Evolutionary conservation across 2,329 filamentous ascomycete species (phyloP), one percentile per base, ranked within the genome.

Genomic region (Aspergillus sp.): DNA sequence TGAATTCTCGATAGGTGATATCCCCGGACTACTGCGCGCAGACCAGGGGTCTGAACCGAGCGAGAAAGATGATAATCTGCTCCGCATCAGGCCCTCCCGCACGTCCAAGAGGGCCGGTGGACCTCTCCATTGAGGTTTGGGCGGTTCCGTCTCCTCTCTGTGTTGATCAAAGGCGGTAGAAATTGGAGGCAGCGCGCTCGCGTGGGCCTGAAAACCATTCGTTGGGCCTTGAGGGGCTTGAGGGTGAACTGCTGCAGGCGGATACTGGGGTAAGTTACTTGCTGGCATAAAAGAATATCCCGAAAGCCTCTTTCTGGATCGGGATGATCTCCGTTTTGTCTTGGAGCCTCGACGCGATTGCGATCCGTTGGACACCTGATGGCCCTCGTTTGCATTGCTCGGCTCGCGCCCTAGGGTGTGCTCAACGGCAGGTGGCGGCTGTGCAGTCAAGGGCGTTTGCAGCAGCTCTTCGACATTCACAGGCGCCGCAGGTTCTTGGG

Each of bases 391-490:
- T 22, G 60, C 52, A 22, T 31, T 59, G 24, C 58, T 31, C 6
- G 49, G 49, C 24, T 60, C 62, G 18, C 62, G 57, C 12, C 55
- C 62, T 16, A 60, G 7, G 10, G 55, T 61, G 10, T 62, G 63
- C 26, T 69, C 67, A 26, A 69, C 54, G 24, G 74, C 72, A 10
- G 79, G 74, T 6, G 76, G 73, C 3, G 81, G 81, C 2, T 78
- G 71, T 11, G 80, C 84, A 52, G 78, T 82, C 36, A 81, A 76
- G 2, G 86, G 81, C 16, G 88, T 89, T 72, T 89, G 86, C 64
- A 88, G 82, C 32, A 92, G 80, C 62, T 87, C 86, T 11, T 84
- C 78, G 1, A 91, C 73, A 58, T 89, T 80, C 18, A 92, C 81
- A 1, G 89, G 89, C 3, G 80, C 85, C 18, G 85, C 76, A 4